A percentile compares a stretch with the other conserved stretches of the same genome.
Conservation (phyloP, 495 filamentous ascomycete species). For the Umbilicaria muhlenbergii region DNA sequence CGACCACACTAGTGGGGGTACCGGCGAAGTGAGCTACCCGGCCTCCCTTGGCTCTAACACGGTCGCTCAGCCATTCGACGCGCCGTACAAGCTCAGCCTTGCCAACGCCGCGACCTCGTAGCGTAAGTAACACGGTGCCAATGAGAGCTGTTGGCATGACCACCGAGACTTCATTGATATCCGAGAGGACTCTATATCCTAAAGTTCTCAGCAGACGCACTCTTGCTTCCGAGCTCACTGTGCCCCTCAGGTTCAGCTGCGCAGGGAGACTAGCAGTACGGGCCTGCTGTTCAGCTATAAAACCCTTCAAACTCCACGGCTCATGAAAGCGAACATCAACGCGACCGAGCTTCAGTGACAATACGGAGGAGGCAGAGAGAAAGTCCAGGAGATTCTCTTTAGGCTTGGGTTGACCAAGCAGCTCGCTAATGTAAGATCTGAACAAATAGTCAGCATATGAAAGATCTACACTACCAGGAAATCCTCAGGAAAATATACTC, state of each 20-base stretch:
- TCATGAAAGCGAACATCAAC: conserved; percentile 94
- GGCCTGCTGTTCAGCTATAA: conserved; percentile 57
- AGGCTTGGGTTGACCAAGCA: conserved; percentile 82
- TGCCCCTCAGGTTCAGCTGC: conserved; percentile 20
- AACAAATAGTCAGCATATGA: conserved; percentile 4
- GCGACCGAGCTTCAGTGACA: conserved; percentile 75
- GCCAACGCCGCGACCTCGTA: conserved; percentile 84
- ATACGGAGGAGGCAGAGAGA: conserved; percentile 70
- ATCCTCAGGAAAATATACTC: conserved; percentile 32
- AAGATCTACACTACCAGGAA: neutral
- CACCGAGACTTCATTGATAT: conserved; percentile 91
- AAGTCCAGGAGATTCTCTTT: conserved; percentile 88
- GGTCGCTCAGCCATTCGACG: conserved; percentile 76
- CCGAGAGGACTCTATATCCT: conserved; percentile 78
- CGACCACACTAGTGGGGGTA: conserved; percentile 59
- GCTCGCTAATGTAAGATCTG: conserved; percentile 78
- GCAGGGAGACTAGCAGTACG: conserved; percentile 21
- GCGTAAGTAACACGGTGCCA: conserved; percentile 80
- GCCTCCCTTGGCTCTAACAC: conserved; percentile 73
- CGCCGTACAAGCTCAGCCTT: conserved; percentile 70
- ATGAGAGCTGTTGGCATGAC: conserved; percentile 96
- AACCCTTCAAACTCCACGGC: conserved; percentile 76
- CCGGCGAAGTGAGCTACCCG: conserved; percentile 86
- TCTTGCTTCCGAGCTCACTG: conserved; percentile 31
- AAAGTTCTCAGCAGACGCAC: conserved; percentile 59